Percentiles rank a stretch among this genome's conserved stretches.
These are phyloP conservation scores for Penicillium sp. DNA, from an alignment of 2,329 filamentous ascomycete species.

Conservation along the genomic window DNA sequence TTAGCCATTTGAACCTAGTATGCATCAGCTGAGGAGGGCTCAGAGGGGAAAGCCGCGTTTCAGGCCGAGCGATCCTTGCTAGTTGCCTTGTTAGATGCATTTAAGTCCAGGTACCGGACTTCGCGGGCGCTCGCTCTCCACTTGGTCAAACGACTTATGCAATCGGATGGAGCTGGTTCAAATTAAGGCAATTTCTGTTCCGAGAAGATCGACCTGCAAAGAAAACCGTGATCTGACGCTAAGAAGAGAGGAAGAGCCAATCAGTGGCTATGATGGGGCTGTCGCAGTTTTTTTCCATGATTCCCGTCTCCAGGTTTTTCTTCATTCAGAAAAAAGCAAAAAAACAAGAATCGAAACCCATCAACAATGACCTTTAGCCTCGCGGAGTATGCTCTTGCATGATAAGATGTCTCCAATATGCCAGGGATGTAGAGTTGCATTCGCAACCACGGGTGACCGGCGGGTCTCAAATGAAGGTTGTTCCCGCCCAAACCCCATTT, in stretches of 20 bases:
- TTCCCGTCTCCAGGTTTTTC: neutral
- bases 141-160: constrained; percentile 16
- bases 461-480: constrained; percentile 14
- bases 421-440: neutral
- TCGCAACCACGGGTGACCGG: neutral
- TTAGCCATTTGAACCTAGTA: constrained; percentile 8
- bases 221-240: constrained; percentile 6
- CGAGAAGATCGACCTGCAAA: constrained; percentile 12
- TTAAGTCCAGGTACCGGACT: constrained; percentile 14
- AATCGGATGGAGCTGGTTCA: constrained; percentile 8
- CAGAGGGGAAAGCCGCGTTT: constrained; percentile 15
- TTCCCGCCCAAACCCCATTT: constrained; percentile 12
- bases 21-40: constrained; percentile 21
- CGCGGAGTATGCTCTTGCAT: no score
- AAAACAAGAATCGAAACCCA: neutral
- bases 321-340: neutral
- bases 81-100: constrained; percentile 16
- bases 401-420: no score
- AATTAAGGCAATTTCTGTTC: constrained; percentile 8
- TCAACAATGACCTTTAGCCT: no score
- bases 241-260: neutral
- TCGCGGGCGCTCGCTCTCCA: neutral
- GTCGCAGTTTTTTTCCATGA: neutral
- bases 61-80: constrained; percentile 14
- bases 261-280: neutral